These are phyloP conservation scores for Colletotrichum spaethianum DNA, from an alignment of 2,329 filamentous ascomycete genomes.

Conservation along the genomic window DNA sequence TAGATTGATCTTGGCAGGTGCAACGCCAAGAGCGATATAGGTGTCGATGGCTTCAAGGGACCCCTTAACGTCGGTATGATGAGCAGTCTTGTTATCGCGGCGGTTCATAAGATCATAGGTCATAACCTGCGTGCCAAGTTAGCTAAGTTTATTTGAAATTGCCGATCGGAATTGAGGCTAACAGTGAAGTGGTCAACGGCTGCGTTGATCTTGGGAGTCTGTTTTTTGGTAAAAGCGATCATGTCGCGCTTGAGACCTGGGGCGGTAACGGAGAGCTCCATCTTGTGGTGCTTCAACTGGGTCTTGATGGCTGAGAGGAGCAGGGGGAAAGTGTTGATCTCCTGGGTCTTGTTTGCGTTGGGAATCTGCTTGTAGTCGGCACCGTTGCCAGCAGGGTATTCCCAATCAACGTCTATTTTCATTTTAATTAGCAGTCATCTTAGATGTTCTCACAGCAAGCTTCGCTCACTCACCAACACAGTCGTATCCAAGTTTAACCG, in stretches of 20 bases:
- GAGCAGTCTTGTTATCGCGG: conserved; percentile 74
- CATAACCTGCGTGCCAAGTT: conserved; percentile 65
- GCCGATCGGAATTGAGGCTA: neutral
- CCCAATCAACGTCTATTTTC: conserved; percentile 76
- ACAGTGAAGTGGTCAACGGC: conserved; percentile 76
- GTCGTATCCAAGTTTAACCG: conserved; percentile 70
- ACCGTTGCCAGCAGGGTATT: conserved; percentile 74
- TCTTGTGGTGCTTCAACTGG: conserved; percentile 68
- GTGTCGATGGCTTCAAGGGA: conserved; percentile 69
- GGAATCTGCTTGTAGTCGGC: conserved; percentile 76
- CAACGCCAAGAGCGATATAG: conserved; percentile 71
- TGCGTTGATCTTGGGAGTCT: conserved; percentile 70
- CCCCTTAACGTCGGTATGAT: conserved; percentile 72
- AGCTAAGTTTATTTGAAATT: neutral
- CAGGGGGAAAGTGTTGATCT: conserved; percentile 74
- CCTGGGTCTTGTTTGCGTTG: conserved; percentile 70
- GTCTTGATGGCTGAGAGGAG: conserved; percentile 71
- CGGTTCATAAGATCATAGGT: conserved; percentile 82
- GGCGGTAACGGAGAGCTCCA: conserved; percentile 75
- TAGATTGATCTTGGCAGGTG: conserved; percentile 71
- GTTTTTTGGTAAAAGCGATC: conserved; percentile 74
- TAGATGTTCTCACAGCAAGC: neutral
- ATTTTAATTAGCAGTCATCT: neutral
- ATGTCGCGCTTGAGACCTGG: conserved; percentile 75
- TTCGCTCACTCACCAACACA: conserved; percentile 63